These are phyloP conservation scores for Rubus idaeus DNA, from an alignment of 306 rosid genomes.

Conservation along the genomic window DNA sequence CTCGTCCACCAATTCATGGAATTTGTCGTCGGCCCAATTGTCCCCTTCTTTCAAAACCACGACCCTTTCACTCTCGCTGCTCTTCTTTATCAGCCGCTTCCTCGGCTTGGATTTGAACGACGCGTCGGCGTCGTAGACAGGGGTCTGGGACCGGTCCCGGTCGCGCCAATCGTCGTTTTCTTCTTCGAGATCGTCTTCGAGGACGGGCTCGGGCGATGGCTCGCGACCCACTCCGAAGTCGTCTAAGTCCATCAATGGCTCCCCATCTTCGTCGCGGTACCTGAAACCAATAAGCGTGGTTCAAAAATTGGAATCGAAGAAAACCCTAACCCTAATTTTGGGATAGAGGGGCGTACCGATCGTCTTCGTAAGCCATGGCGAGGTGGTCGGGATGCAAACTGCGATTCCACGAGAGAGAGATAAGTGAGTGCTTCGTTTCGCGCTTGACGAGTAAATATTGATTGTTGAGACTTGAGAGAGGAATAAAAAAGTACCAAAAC, in stretches of 20 bases:
- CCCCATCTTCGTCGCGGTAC: conserved; percentile 95
- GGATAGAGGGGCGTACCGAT: conserved; percentile 48
- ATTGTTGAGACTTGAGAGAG: too few species aligned
- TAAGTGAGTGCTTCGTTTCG: too few species aligned
- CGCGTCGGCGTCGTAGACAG: conserved; percentile 60
- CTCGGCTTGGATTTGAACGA: conserved; percentile 62
- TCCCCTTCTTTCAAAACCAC: neutral
- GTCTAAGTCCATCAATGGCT: conserved; percentile 87
- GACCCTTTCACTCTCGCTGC: neutral
- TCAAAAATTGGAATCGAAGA: conserved; percentile 17
- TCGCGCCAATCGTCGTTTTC: conserved; percentile 51
- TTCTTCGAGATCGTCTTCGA: conserved; percentile 50
- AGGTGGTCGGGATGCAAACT: neutral
- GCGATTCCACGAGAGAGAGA: neutral
- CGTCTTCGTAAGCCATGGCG: conserved; percentile 73
- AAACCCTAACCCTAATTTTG: conserved; percentile 19
- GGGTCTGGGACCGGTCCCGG: conserved; percentile 75
- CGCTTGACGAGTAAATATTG: too few species aligned
- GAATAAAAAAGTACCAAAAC: too few species aligned
- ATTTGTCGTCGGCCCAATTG: neutral
- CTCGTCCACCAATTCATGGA: conserved; percentile 42
- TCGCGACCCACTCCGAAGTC: conserved; percentile 53
- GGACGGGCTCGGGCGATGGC: conserved; percentile 64
- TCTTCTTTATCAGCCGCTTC: conserved; percentile 84
- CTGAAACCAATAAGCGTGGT: conserved; percentile 29